phyloP scores from a whole-genome alignment of 2,329 filamentous ascomycete genomes.

The Pseudodiploospora longispora region DNA sequence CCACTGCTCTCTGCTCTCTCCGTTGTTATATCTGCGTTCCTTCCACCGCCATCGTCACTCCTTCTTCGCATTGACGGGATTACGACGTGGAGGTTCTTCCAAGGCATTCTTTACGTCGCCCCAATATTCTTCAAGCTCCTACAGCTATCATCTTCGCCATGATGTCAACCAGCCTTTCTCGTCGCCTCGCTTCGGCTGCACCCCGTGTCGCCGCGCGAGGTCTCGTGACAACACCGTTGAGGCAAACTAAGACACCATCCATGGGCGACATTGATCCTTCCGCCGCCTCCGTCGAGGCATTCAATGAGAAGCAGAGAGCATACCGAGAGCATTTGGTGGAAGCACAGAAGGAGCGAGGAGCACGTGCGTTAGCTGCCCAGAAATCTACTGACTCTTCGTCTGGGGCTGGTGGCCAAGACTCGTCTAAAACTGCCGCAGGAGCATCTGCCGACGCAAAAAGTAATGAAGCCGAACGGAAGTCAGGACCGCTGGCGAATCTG shows the following conservation, averaged over 20 bases:
- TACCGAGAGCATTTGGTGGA: constrained; percentile 77
- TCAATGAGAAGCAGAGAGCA: constrained; percentile 74
- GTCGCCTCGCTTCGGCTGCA: constrained; percentile 31
- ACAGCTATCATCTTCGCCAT: constrained; percentile 28
- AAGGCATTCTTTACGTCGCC: neutral
- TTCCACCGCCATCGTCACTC: neutral
- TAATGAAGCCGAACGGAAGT: constrained; percentile 54
- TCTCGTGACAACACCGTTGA: constrained; percentile 46
- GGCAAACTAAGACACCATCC: constrained; percentile 52
- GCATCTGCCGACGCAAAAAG: constrained; percentile 47
- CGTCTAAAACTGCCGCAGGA: constrained; percentile 28
- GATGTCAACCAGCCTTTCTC: constrained; percentile 44
- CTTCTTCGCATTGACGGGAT: neutral
- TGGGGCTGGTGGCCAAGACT: constrained; percentile 30
- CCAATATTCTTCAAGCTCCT: constrained; percentile 1
- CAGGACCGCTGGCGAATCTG: constrained; percentile 69
- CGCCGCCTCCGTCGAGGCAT: constrained; percentile 61
- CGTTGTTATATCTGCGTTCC: neutral
- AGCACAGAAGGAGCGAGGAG: constrained; percentile 74
- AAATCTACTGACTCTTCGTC: constrained; percentile 36
- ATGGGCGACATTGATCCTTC: constrained; percentile 70
- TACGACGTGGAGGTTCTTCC: no score
- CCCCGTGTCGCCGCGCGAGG: constrained; percentile 44
- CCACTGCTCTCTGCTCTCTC: constrained; percentile 7
- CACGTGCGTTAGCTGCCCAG: constrained; percentile 57